A percentile compares a stretch with the other conserved stretches of the same genome.
Conservation (phyloP, 768 basidiomycete genomes). For the Russula sp. region DNA sequence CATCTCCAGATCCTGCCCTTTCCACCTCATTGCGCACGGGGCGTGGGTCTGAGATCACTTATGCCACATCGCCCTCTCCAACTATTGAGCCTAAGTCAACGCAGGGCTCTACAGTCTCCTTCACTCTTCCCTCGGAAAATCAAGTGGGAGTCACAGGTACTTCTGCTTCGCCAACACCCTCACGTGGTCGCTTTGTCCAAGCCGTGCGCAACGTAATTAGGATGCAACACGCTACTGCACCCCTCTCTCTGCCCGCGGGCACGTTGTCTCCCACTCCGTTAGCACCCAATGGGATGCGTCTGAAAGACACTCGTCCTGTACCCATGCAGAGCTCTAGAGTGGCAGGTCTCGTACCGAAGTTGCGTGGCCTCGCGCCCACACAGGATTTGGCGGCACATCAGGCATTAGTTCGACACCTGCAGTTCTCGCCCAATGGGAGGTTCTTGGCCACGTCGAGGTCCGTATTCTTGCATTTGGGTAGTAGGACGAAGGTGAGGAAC, state of each 20-base stretch:
- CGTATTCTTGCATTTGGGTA: slow-evolving; percentile 3
- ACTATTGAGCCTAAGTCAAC: slow-evolving; percentile 8
- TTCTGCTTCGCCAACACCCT: slow-evolving; percentile 23
- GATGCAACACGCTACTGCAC: slow-evolving; percentile 32
- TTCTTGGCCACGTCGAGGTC: slow-evolving; percentile 70
- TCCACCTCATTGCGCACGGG: slow-evolving; percentile 7
- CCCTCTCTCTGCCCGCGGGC: slow-evolving; percentile 25
- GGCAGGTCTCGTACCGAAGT: slow-evolving; percentile 47
- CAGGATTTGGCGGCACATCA: slow-evolving; percentile 60
- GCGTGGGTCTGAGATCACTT: slow-evolving; percentile 22
- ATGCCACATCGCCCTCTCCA: slow-evolving; percentile 25
- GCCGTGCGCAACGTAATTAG: slow-evolving; percentile 44
- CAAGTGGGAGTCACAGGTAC: slow-evolving; percentile 20
- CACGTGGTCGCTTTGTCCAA: slow-evolving; percentile 36
- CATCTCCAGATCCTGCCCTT: slow-evolving; percentile 9
- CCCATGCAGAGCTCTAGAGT: slow-evolving; percentile 48
- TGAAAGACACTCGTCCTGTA: slow-evolving; percentile 27
- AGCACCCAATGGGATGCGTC: slow-evolving; percentile 10
- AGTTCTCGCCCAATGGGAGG: slow-evolving; percentile 72
- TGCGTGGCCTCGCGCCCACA: slow-evolving; percentile 47
- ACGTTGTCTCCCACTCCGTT: slow-evolving; percentile 29
- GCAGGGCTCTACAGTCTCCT: slow-evolving; percentile 10
- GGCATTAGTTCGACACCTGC: slow-evolving; percentile 63
- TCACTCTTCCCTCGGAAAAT: slow-evolving; percentile 24
- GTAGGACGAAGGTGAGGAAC: background rate